Conservation (phyloP, 2,329 filamentous ascomycete species). For the Coniochaeta hoffmannii region DNA sequence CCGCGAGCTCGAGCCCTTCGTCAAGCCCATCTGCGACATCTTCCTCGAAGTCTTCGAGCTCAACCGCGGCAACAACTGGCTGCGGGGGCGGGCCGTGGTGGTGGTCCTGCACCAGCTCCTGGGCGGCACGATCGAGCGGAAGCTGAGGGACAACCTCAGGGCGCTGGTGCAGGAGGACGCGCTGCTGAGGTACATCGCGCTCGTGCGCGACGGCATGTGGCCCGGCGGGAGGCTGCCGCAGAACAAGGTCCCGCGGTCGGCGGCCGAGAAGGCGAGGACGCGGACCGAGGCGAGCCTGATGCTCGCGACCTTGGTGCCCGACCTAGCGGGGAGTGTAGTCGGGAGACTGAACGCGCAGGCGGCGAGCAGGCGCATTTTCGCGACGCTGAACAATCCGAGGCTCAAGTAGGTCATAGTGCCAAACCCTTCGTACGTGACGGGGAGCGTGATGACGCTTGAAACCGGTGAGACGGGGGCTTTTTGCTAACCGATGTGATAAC, state of each 20-base stretch:
- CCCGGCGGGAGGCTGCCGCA: conserved; percentile 55
- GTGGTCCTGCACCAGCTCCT: conserved; percentile 94
- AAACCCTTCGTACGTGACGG: conserved; percentile 3
- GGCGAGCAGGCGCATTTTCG: conserved; percentile 81
- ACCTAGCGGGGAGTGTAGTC: conserved; percentile 87
- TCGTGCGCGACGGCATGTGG: conserved; percentile 76
- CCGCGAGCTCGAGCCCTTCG: conserved; percentile 84
- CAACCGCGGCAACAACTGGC: conserved; percentile 93
- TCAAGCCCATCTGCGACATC: conserved; percentile 96
- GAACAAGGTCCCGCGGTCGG: conserved; percentile 49
- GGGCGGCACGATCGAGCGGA: conserved; percentile 91
- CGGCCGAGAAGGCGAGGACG: conserved; percentile 69
- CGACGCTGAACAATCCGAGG: conserved; percentile 82
- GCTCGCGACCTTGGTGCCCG: conserved; percentile 82
- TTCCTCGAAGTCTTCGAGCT: conserved; percentile 95
- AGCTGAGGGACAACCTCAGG: conserved; percentile 79
- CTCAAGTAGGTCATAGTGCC: conserved; percentile 69
- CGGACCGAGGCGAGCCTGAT: conserved; percentile 83
- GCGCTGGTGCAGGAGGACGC: conserved; percentile 69
- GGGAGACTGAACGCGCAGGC: conserved; percentile 86
- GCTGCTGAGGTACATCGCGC: conserved; percentile 65
- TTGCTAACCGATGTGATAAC: conserved; percentile 1
- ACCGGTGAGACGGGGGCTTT: not conserved
- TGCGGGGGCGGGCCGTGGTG: conserved; percentile 89
- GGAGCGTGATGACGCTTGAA: conserved; percentile 7